phyloP scores from a whole-genome alignment of 2,329 filamentous ascomycete species.

The Microcyclospora tardicrescens region DNA sequence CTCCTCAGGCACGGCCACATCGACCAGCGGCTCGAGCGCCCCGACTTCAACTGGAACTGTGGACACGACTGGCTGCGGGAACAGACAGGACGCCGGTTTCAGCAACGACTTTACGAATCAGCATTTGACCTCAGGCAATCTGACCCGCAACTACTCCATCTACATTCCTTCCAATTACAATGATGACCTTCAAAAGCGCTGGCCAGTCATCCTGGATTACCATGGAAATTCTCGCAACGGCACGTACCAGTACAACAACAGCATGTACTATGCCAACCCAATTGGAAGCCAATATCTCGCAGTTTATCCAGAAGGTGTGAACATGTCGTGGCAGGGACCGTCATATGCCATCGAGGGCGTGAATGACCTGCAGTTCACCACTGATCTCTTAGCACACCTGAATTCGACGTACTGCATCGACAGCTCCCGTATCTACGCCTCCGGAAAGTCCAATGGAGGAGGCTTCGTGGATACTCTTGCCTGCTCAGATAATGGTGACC shows the following conservation, averaged over 20 bases:
- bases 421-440: slow-evolving; percentile 30
- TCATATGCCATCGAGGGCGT: slow-evolving; percentile 24
- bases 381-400: slow-evolving; percentile 31
- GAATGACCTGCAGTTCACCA: slow-evolving; percentile 34
- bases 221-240: slow-evolving; percentile 31
- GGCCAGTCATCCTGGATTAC: slow-evolving; percentile 34
- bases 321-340: slow-evolving; percentile 28
- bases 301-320: slow-evolving; percentile 34
- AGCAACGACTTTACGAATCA: slow-evolving; percentile 1
- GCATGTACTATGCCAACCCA: slow-evolving; percentile 32
- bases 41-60: no score
- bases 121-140: slow-evolving; percentile 8
- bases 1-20: no score
- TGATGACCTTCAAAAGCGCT: slow-evolving; percentile 2
- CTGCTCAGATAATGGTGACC: slow-evolving; percentile 28
- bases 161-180: slow-evolving; percentile 15
- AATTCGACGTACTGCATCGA: slow-evolving; percentile 34
- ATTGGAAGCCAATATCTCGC: slow-evolving; percentile 34
- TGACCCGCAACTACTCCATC: slow-evolving; percentile 13
- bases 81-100: background rate
- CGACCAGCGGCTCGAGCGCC: no score
- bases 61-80: no score
- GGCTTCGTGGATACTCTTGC: slow-evolving; percentile 36
- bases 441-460: slow-evolving; percentile 44
- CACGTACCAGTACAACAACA: slow-evolving; percentile 28